Base-by-base conservation (phyloP, 768 basidiomycete species). In the Dioszegia aurantiaca region DNA sequence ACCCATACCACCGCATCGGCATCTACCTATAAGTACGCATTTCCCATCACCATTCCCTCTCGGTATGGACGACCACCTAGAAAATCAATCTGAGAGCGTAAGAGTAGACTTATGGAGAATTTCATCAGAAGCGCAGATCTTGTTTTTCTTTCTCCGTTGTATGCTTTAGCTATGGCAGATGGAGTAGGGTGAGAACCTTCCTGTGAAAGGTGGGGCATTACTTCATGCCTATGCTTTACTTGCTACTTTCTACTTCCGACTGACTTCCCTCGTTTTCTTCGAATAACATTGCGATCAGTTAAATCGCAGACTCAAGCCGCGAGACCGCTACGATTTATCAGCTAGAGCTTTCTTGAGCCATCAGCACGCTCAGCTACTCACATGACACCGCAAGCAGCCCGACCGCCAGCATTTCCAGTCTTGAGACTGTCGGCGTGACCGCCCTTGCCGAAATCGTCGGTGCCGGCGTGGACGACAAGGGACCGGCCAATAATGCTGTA, bases 371-470 rank as follows among this genome's bases (percentile, higher is more conserved):
- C 28, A 6, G 17, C 16, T 36, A 75, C 73, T 83, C 87, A 87
- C 64, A 90, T 87, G 49, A 90, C 83, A 65, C 88, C 89, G 69
- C 89, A 90, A 12, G 89, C 88, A n/a, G 83, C 81, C 56, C 88
- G 80, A 28, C 80, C 84, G 68, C 72, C 72, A 42, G 89, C 86
- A 69, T 90, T 87, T 9, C 89, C 89, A 2, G 87, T 90, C 72
- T 83, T 87, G 56, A 85, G 78, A 21, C 86, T 87, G 62, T 88
- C 87, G 27, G 82, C 79, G 66, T 86, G 81, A 40, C 78, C 80
- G 16, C 87, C 87, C 59, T 77, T 79, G n/a, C 88, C 89, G 48
- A 90, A 80, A 68, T 91, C 89, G 69, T 91, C 89, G 17, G 82
- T 82, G 3, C 87, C 87, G 40, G 81, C 82, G 77, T 90, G 89